Conservation (phyloP, 164 flowering plant species). For the Warburgia ugandensis region DNA sequence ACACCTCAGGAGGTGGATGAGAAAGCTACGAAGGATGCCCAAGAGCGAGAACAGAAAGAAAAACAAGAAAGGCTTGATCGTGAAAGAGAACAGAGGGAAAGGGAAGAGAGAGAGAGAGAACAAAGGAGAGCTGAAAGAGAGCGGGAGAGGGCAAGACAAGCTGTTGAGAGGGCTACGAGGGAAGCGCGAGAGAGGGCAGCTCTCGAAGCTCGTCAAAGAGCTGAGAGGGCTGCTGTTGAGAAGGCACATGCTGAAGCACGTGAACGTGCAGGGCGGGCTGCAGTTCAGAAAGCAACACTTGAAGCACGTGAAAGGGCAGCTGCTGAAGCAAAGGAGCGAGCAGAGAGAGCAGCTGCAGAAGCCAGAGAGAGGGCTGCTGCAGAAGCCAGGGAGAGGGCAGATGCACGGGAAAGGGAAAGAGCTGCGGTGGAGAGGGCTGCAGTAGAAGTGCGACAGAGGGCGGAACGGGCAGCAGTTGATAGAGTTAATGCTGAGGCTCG, state of each 20-base stretch:
- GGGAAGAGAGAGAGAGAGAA: conserved; percentile 64
- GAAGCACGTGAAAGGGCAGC: conserved; percentile 95
- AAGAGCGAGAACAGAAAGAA: conserved; percentile 46
- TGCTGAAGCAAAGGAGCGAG: conserved; percentile 68
- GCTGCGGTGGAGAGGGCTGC: conserved; percentile 49
- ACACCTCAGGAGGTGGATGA: conserved; percentile 50
- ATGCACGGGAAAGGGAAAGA: too few relatives aligned
- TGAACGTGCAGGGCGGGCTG: conserved; percentile 74
- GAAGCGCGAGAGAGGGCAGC: conserved; percentile 84
- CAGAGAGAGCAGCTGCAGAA: conserved; percentile 70
- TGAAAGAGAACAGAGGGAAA: conserved; percentile 52
- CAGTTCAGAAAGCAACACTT: conserved; percentile 85
- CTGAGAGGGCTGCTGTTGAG: conserved; percentile 86
- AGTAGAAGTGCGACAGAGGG: conserved; percentile 45
- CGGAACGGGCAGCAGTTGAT: conserved; percentile 74
- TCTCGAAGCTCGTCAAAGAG: conserved; percentile 65
- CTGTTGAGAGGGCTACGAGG: conserved; percentile 78
- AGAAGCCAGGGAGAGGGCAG: conserved; percentile 80
- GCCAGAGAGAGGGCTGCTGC: conserved; percentile 67
- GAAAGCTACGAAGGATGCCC: conserved; percentile 29
- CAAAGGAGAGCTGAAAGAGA: conserved; percentile 48
- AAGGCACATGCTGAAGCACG: conserved; percentile 82
- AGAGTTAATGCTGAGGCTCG: conserved; percentile 75
- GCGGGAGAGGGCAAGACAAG: conserved; percentile 70
- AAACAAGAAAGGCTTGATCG: conserved; percentile 51